These are phyloP conservation scores for Brassica incana DNA, from an alignment of 345 rosid genomes.

Conservation along the genomic window DNA sequence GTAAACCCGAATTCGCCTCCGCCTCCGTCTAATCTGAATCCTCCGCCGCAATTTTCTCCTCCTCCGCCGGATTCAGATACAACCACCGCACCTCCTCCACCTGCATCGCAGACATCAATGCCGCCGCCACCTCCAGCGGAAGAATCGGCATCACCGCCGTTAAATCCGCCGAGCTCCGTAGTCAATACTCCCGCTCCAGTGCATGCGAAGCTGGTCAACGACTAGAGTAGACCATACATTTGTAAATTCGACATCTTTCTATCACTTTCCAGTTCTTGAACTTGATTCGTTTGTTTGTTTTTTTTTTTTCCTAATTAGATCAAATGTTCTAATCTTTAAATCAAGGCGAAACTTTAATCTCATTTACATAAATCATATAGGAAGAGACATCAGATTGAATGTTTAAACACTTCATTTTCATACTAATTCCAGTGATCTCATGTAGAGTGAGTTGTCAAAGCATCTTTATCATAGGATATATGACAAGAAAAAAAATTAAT, in stretches of 20 bases:
- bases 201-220: slow-evolving; percentile 43
- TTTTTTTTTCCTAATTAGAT: background rate
- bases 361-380: background rate
- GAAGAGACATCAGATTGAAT: background rate
- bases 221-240: slow-evolving; percentile 10
- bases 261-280: slow-evolving; percentile 2
- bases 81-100: slow-evolving; percentile 35
- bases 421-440: slow-evolving; percentile 7
- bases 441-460: slow-evolving; percentile 18
- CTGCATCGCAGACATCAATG: slow-evolving; percentile 3
- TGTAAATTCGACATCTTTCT: slow-evolving; percentile 23
- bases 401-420: background rate
- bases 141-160: slow-evolving; percentile 51
- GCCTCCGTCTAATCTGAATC: slow-evolving; percentile 14
- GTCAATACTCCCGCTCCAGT: slow-evolving; percentile 61
- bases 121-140: background rate
- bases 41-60: slow-evolving; percentile 39
- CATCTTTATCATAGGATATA: slow-evolving; percentile 5
- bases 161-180: slow-evolving; percentile 54
- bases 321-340: background rate
- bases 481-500: background rate
- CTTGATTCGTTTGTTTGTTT: slow-evolving; percentile 22
- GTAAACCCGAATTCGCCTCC: slow-evolving; percentile 35
- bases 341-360: background rate
- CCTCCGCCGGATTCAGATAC: slow-evolving; percentile 37